Percentiles rank a stretch among this genome's conserved stretches.
phyloP scores from a whole-genome alignment of 306 rosid species.

The Geum urbanum region DNA sequence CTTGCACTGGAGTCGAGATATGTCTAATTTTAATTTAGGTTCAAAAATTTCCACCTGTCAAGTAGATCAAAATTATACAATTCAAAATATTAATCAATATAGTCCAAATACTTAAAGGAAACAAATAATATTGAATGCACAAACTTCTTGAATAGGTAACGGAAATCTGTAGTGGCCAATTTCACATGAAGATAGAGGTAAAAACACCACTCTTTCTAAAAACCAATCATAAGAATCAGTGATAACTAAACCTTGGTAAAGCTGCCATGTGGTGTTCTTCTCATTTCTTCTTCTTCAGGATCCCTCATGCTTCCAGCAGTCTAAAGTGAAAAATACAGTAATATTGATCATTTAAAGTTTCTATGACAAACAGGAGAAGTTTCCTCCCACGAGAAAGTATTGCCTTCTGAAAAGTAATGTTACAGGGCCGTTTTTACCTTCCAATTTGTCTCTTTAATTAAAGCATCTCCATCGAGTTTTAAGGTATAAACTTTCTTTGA shows the following conservation, averaged over 20 bases:
- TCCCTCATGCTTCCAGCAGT: slow-evolving; percentile 51
- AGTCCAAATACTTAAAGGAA: background rate
- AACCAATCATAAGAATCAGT: no score
- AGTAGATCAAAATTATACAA: background rate
- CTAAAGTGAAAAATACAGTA: slow-evolving; percentile 27
- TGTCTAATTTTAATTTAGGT: slow-evolving; percentile 31
- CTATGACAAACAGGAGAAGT: slow-evolving; percentile 7
- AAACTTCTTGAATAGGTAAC: background rate
- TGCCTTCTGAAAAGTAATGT: background rate
- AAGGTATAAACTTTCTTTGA: slow-evolving; percentile 43
- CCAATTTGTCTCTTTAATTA: slow-evolving; percentile 47
- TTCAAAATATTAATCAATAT: background rate
- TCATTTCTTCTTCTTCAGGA: slow-evolving; percentile 30
- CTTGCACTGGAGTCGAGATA: slow-evolving; percentile 40
- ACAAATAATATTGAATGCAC: background rate
- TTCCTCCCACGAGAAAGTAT: background rate
- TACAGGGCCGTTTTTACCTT: slow-evolving; percentile 35
- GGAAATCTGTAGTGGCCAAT: background rate
- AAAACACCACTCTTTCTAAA: background rate
- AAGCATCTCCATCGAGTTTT: slow-evolving; percentile 47
- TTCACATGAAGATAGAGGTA: background rate
- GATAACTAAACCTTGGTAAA: slow-evolving; percentile 47
- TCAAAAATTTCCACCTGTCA: slow-evolving; percentile 52
- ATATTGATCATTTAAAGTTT: slow-evolving; percentile 6
- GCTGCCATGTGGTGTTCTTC: slow-evolving; percentile 36